Percentiles rank a stretch among this genome's conserved stretches.
Evolutionary conservation across 2,329 filamentous ascomycete species (phyloP).

Genomic region (Pyrenophora graminea): DNA sequence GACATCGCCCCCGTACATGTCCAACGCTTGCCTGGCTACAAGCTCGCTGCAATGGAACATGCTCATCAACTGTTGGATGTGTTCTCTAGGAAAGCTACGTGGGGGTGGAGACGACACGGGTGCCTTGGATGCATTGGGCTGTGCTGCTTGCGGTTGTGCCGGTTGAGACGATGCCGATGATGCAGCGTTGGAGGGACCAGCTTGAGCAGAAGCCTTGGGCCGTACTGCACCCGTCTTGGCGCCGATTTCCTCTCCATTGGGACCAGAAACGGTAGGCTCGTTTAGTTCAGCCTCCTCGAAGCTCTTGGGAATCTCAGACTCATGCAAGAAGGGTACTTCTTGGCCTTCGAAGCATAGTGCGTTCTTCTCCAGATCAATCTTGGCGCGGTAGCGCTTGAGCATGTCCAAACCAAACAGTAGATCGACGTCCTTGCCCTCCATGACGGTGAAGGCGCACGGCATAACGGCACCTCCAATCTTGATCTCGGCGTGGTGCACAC

Average conservation of each 20-base stretch:
- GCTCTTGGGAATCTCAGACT: constrained; percentile 90
- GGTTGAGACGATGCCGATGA: constrained; percentile 17
- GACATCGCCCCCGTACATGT: constrained; percentile 82
- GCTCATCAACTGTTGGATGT: constrained; percentile 74
- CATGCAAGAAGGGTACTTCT: constrained; percentile 86
- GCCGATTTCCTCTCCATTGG: constrained; percentile 87
- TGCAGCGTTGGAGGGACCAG: constrained; percentile 24
- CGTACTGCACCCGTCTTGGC: constrained; percentile 78
- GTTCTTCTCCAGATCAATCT: constrained; percentile 83
- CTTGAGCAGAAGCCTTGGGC: constrained; percentile 50
- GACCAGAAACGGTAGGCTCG: constrained; percentile 83
- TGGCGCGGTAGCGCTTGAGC: constrained; percentile 93
- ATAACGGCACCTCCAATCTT: constrained; percentile 86
- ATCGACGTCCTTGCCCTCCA: constrained; percentile 98
- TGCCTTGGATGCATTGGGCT: constrained; percentile 17
- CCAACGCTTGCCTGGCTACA: constrained; percentile 77
- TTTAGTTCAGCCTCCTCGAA: constrained; percentile 71
- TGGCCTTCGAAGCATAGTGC: constrained; percentile 86
- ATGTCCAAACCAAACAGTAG: constrained; percentile 92
- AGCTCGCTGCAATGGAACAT: constrained; percentile 74
- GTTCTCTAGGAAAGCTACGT: constrained; percentile 60
- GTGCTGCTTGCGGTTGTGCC: constrained; percentile 14
- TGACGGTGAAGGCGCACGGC: constrained; percentile 96
- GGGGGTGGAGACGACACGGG: constrained; percentile 20
- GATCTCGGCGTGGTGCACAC: constrained; percentile 93